A percentile compares a stretch with the other conserved stretches of the same genome.
Evolutionary conservation across 2,329 filamentous ascomycete species (phyloP).

Genomic region (Clonostachys rosea): DNA sequence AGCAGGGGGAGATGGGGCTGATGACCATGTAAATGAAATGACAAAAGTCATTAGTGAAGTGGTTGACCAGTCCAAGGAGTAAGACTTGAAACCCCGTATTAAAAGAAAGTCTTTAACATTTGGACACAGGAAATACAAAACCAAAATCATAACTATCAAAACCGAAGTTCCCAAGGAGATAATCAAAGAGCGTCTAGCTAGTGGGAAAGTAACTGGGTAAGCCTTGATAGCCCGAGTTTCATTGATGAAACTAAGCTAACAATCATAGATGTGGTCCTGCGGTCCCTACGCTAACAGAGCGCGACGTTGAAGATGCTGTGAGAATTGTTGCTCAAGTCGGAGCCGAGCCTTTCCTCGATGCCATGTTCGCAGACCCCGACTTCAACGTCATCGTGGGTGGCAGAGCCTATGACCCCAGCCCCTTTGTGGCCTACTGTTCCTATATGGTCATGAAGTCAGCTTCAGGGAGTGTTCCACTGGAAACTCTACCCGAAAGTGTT

Average conservation of each 20-base stretch:
- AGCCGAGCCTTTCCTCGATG: conserved; percentile 29
- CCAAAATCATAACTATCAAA: conserved; percentile 27
- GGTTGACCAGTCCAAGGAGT: conserved; percentile 23
- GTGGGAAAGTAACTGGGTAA: conserved; percentile 3
- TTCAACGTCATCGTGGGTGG: conserved; percentile 39
- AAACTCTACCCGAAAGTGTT: too few species aligned
- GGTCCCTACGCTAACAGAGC: conserved; percentile 28
- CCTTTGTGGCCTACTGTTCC: conserved; percentile 21
- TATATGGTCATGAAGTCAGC: conserved; percentile 3
- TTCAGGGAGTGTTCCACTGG: too few species aligned
- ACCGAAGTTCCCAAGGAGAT: conserved; percentile 25
- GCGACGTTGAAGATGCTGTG: conserved; percentile 25
- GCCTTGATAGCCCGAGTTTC: too few species aligned
- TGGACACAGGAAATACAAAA: conserved; percentile 1
- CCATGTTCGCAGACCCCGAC: conserved; percentile 28
- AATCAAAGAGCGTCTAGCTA: conserved; percentile 17
- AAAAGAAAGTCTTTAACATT: too few species aligned
- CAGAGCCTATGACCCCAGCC: conserved; percentile 27
- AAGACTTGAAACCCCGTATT: conserved; percentile 6
- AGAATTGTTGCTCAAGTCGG: conserved; percentile 37
- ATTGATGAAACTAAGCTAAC: not conserved
- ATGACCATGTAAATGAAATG: conserved; percentile 32
- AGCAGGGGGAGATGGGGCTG: conserved; percentile 36
- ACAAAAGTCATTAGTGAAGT: conserved; percentile 29
- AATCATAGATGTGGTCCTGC: conserved; percentile 27